These are phyloP conservation scores for Diaporthe sp. DNA, from an alignment of 2,329 filamentous ascomycete species.

Conservation along the genomic window DNA sequence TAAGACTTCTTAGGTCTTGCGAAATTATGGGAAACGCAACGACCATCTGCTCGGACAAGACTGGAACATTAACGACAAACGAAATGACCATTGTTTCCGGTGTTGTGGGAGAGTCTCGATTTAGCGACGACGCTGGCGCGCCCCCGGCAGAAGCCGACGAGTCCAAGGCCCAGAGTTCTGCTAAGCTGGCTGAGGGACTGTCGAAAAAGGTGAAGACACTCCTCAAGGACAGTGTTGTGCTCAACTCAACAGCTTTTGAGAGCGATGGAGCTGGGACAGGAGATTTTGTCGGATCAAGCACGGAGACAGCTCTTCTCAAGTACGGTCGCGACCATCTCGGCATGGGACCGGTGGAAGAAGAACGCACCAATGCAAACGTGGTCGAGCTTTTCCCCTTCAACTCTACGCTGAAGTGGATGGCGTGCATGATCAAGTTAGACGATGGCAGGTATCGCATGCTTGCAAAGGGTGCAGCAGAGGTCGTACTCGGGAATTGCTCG, in stretches of 20 bases:
- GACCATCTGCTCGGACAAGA: slow-evolving; percentile 84
- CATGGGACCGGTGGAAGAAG: slow-evolving; percentile 71
- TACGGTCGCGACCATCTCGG: slow-evolving; percentile 76
- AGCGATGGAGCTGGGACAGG: slow-evolving; percentile 69
- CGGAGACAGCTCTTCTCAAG: slow-evolving; percentile 79
- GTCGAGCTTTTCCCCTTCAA: slow-evolving; percentile 56
- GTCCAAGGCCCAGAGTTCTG: background rate
- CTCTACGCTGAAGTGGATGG: slow-evolving; percentile 74
- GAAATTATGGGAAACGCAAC: slow-evolving; percentile 81
- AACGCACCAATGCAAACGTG: slow-evolving; percentile 69
- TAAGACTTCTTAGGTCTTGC: slow-evolving; percentile 75
- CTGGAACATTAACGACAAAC: slow-evolving; percentile 70
- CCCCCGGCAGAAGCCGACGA: background rate
- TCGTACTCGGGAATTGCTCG: slow-evolving; percentile 59
- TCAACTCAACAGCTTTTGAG: slow-evolving; percentile 80
- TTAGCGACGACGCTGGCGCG: background rate
- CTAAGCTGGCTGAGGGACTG: slow-evolving; percentile 44
- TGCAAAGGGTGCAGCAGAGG: slow-evolving; percentile 66
- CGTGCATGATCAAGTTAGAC: slow-evolving; percentile 69
- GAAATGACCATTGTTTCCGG: slow-evolving; percentile 29
- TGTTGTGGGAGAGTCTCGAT: slow-evolving; percentile 70
- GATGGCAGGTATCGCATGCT: slow-evolving; percentile 66
- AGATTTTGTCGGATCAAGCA: slow-evolving; percentile 81
- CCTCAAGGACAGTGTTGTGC: slow-evolving; percentile 58
- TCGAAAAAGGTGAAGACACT: slow-evolving; percentile 51